phyloP scores from a whole-genome alignment of 148 eudicot genomes.

The Chenopodium quinoa region DNA sequence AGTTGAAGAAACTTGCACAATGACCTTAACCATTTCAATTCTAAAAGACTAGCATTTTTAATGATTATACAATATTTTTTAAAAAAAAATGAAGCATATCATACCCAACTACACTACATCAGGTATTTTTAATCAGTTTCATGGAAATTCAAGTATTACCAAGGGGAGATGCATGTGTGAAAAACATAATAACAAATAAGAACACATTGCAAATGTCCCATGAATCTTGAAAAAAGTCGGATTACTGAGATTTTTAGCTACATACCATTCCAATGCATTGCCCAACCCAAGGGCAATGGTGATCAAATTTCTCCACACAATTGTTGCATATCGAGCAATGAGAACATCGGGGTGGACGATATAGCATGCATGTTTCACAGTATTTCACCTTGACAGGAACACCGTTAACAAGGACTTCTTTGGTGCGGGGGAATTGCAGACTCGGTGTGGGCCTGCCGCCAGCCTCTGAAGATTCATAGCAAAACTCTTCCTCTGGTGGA shows the following conservation, averaged over 20 bases:
- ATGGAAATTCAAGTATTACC: not conserved
- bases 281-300: conserved; percentile 99
- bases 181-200: too few species aligned
- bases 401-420: conserved; percentile 90
- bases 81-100: not conserved
- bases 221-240: not conserved
- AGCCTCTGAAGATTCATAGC: conserved; percentile 62
- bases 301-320: conserved; percentile 94
- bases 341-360: conserved; percentile 97
- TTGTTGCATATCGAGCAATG: conserved; percentile 98
- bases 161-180: not conserved
- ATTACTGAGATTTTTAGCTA: conserved; percentile 1
- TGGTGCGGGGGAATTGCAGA: conserved; percentile 82
- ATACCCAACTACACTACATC: not conserved
- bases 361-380: conserved; percentile 97
- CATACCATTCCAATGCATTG: conserved; percentile 98
- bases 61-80: too few species aligned
- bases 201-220: not conserved
- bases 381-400: conserved; percentile 83
- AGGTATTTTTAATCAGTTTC: not conserved
- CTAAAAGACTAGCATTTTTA: not conserved
- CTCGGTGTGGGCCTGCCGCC: conserved; percentile 92
- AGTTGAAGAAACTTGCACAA: not conserved
- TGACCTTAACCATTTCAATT: not conserved
- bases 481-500: conserved; percentile 95